Evolutionary conservation across 371 early-diverging fungal genomes (phyloP), one percentile per base, ranked within the genome.

Genomic region (Apophysomyces trapeziformis): DNA sequence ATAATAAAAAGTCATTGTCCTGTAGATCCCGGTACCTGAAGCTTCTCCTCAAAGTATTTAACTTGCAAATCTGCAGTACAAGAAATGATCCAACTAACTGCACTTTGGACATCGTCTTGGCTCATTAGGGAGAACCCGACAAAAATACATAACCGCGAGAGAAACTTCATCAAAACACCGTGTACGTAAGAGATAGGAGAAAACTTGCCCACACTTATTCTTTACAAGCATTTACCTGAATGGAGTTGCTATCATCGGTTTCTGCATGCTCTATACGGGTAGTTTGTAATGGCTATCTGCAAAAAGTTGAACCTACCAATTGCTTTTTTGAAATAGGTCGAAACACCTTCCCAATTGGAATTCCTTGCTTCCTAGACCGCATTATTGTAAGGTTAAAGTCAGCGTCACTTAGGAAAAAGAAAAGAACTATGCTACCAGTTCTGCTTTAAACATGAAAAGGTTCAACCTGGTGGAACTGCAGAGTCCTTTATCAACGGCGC

Each of bases 161-260:
- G 54, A 26, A 50, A 50, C 21, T 21, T n/a, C 21, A 16, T 50
- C 9, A 16, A 21, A 50, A n/a, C n/a, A 50, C 32, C 32, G 0
- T 26, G 32, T 26, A 2, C 32, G 32, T 26, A 3, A 26, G 32
- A 3, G 3, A 26, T 26, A 2, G 32, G 2, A 26, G 32, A 26
- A 26, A 26, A 26, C 32, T 26, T 26, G 32, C 1, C 3, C 32
- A 26, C 32, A 3, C 32, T 26, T 26, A 26, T 26, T 0, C 32
- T 26, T 96, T 90, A 14, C 96, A 96, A 7, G 93, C 90, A 13
- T 92, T 88, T 13, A 97, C 78, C 2, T 96, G 96, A 5, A 87
- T 95, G 38, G 96, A 82, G 73, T 88, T 87, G 21, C 87, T 91
- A 5, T 82, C 87, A 5, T 18, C 16, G n/a, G 54, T 18, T 26